A percentile compares a stretch with the other conserved stretches of the same genome.
Conservation (phyloP, 2,329 filamentous ascomycete genomes). For the Aspergillus tubingensis region DNA sequence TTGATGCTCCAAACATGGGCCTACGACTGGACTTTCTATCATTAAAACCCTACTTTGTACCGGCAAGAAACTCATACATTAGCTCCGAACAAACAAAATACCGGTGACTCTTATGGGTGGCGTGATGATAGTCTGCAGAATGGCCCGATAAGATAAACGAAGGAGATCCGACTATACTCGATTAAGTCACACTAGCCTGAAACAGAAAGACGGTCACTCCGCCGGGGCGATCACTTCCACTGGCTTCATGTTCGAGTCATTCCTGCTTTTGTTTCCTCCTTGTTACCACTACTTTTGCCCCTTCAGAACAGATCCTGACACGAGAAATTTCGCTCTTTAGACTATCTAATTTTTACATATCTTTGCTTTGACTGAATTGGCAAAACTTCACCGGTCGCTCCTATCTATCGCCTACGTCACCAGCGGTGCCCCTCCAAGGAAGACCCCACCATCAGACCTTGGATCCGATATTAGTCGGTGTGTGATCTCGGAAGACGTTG, state of each 20-base stretch:
- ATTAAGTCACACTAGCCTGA: constrained; percentile 4
- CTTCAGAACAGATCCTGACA: background rate
- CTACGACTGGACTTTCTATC: too few relatives aligned
- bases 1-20: too few relatives aligned
- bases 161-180: background rate
- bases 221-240: constrained; percentile 3
- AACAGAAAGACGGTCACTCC: constrained; percentile 1
- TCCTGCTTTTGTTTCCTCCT: background rate
- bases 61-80: too few relatives aligned
- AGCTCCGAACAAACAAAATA: too few relatives aligned
- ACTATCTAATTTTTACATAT: background rate
- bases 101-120: too few relatives aligned
- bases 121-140: too few relatives aligned
- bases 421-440: constrained; percentile 5
- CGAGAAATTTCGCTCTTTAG: too few relatives aligned
- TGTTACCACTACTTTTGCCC: background rate
- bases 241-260: constrained; percentile 1
- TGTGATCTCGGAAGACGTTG: background rate
- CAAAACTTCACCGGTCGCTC: background rate
- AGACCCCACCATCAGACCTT: constrained; percentile 6
- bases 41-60: too few relatives aligned
- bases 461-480: background rate
- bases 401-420: constrained; percentile 5
- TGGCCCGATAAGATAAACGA: constrained; percentile 3
- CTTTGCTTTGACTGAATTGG: background rate